Conservation (phyloP, 768 basidiomycete species). For the Amyloporia xantha region DNA sequence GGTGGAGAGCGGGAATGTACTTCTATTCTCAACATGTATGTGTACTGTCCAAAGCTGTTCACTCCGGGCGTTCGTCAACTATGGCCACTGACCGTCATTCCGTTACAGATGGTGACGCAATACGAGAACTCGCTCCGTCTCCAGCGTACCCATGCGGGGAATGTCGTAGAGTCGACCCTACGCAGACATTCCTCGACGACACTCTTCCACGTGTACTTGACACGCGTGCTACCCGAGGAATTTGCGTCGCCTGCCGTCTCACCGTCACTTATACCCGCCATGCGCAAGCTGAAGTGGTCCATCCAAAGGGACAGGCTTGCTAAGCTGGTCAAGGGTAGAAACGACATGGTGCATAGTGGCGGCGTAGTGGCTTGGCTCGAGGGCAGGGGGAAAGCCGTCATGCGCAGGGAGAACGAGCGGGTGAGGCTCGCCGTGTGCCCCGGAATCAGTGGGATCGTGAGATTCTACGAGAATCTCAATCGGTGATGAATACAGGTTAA, state of each 20-base stretch:
- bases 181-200: slow-evolving; percentile 35
- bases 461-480: slow-evolving; percentile 47
- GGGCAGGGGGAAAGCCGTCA: slow-evolving; percentile 42
- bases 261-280: slow-evolving; percentile 53
- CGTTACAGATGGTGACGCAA: slow-evolving; percentile 54
- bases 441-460: slow-evolving; percentile 48
- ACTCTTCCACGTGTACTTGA: slow-evolving; percentile 39
- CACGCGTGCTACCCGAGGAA: slow-evolving; percentile 55
- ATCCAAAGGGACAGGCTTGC: slow-evolving; percentile 58
- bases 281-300: slow-evolving; percentile 68
- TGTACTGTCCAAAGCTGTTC: slow-evolving; percentile 5
- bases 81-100: not conserved
- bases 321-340: slow-evolving; percentile 42
- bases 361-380: slow-evolving; percentile 53
- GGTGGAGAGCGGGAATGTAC: slow-evolving; percentile 62
- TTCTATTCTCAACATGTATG: slow-evolving; percentile 56
- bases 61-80: slow-evolving; percentile 9
- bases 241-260: slow-evolving; percentile 54
- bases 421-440: slow-evolving; percentile 66
- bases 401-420: slow-evolving; percentile 49
- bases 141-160: slow-evolving; percentile 45
- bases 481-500: slow-evolving; percentile 11
- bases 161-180: slow-evolving; percentile 48
- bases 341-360: slow-evolving; percentile 29
- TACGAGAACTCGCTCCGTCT: slow-evolving; percentile 55